Evolutionary conservation across 495 filamentous ascomycete species (phyloP).

Genomic region (Penicillium odoratum): DNA sequence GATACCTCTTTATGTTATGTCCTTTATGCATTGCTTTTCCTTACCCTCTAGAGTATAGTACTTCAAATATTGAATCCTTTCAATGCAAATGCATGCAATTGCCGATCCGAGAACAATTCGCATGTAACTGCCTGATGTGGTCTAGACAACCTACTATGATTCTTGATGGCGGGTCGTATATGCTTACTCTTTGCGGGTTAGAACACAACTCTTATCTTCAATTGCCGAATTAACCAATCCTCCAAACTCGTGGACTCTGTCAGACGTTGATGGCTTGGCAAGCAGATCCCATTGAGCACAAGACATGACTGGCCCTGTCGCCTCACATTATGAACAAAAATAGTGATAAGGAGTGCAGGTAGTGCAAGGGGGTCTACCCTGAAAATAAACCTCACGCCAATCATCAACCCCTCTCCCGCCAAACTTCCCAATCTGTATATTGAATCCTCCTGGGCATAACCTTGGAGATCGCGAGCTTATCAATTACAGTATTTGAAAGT

Average conservation of each 20-base stretch:
- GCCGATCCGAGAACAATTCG: not conserved
- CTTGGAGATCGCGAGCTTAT: not conserved
- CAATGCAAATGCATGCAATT: not conserved
- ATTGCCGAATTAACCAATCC: no score
- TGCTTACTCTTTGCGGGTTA: slow-evolving; percentile 1
- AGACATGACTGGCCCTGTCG: not conserved
- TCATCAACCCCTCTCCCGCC: not conserved
- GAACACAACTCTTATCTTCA: not conserved
- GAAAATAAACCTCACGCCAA: not conserved
- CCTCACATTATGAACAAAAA: not conserved
- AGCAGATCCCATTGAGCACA: not conserved
- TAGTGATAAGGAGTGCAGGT: not conserved
- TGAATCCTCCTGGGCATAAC: slow-evolving; percentile 8
- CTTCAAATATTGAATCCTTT: not conserved
- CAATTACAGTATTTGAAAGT: not conserved
- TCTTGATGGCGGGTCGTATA: not conserved
- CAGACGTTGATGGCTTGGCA: not conserved
- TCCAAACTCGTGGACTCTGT: no score
- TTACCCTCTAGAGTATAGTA: not conserved
- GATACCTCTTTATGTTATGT: slow-evolving; percentile 10
- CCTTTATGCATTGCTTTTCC: not conserved
- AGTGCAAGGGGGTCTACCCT: not conserved
- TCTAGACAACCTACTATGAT: not conserved
- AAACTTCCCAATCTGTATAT: slow-evolving; percentile 7
- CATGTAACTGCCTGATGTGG: slow-evolving; percentile 1